Conservation (phyloP, 75 land plant genomes). For the Pinus albicaulis region DNA sequence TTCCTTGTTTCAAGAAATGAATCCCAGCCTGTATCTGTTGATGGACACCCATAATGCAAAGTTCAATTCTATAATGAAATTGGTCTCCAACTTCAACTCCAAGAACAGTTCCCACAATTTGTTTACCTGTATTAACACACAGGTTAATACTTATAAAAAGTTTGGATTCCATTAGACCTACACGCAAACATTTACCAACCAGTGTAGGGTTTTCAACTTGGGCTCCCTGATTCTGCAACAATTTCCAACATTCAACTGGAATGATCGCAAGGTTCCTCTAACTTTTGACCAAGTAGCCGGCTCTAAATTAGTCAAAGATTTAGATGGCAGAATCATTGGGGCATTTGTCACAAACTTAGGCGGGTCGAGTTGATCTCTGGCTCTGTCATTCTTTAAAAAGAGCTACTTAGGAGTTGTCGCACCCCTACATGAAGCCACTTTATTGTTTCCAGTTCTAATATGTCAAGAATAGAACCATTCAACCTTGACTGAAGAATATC, state of each 20-base stretch:
- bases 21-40: slow-evolving; percentile 66
- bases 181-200: background rate
- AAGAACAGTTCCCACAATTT: slow-evolving; percentile 66
- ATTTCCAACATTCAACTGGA: background rate
- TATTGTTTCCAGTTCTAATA: background rate
- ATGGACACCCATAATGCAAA: slow-evolving; percentile 74
- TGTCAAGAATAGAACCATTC: background rate
- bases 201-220: background rate
- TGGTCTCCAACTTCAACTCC: slow-evolving; percentile 90
- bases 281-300: no score
- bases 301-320: background rate
- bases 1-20: slow-evolving; percentile 35
- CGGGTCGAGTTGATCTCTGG: background rate
- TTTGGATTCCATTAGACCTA: slow-evolving; percentile 18
- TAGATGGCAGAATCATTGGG: background rate
- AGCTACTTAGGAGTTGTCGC: no score
- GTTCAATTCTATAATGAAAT: slow-evolving; percentile 74
- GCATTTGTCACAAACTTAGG: background rate
- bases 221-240: background rate
- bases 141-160: slow-evolving; percentile 12
- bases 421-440: no score
- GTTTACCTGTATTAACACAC: slow-evolving; percentile 15
- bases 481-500: background rate
- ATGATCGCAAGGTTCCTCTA: no score
- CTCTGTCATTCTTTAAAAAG: no score